A percentile compares a stretch with the other conserved stretches of the same genome.
Evolutionary conservation across 2,329 filamentous ascomycete species (phyloP).

Genomic region (Xylariaceae sp.): DNA sequence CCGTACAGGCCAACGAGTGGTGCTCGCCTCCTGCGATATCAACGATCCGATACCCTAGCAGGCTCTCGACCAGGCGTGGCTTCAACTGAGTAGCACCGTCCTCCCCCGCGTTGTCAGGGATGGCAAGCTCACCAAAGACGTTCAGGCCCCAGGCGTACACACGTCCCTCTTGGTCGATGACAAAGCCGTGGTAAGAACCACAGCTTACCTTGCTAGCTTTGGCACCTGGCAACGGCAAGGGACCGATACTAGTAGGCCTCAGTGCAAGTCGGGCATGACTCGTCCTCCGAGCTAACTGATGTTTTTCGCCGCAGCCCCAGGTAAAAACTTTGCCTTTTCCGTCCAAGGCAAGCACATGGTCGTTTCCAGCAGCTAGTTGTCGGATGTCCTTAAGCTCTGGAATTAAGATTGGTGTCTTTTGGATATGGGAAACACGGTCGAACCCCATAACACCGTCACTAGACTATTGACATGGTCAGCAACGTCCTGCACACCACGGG

Average conservation of each 20-base stretch:
- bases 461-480: too few relatives aligned
- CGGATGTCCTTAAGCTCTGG: constrained; percentile 47
- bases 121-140: constrained; percentile 56
- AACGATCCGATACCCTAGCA: too few relatives aligned
- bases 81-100: too few relatives aligned
- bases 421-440: too few relatives aligned
- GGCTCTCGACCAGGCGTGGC: constrained; percentile 51
- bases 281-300: too few relatives aligned
- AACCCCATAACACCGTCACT: too few relatives aligned
- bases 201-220: too few relatives aligned
- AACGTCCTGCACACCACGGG: too few relatives aligned
- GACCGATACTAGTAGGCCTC: too few relatives aligned
- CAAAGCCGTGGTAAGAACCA: constrained; percentile 60
- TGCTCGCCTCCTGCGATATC: constrained; percentile 55
- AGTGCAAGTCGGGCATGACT: too few relatives aligned
- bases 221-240: too few relatives aligned
- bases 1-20: constrained; percentile 43
- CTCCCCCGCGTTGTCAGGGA: constrained; percentile 42
- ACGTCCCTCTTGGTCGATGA: constrained; percentile 49
- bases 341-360: constrained; percentile 53
- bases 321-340: constrained; percentile 42
- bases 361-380: constrained; percentile 45
- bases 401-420: constrained; percentile 39
- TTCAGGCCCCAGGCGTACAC: constrained; percentile 62
- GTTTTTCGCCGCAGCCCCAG: constrained; percentile 58